Conservation (phyloP, 2,329 filamentous ascomycete genomes). For the Aspergillus uvarum region DNA sequence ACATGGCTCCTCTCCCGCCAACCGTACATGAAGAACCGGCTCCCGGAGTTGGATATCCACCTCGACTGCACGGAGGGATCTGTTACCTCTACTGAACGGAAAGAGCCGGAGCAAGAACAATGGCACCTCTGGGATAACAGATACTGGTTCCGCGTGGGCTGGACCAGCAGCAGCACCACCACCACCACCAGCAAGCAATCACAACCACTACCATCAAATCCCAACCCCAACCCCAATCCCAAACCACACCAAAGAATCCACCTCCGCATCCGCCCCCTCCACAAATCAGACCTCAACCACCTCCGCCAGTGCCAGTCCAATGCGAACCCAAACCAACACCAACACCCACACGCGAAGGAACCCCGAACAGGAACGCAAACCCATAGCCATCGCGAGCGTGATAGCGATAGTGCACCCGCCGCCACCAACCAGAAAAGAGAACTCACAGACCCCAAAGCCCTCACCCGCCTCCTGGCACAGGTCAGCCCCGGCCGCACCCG, state of each 20-base stretch:
- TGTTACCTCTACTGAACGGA: no score
- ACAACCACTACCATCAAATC: background rate
- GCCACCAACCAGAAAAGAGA: background rate
- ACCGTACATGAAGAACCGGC: conserved; percentile 34
- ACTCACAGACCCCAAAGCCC: background rate
- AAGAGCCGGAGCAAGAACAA: background rate
- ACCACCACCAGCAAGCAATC: background rate
- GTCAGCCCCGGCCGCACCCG: conserved; percentile 39
- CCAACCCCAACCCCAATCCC: background rate
- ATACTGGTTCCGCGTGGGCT: conserved; percentile 53
- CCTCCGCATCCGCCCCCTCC: conserved; percentile 40
- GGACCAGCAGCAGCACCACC: conserved; percentile 24
- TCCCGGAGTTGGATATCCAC: conserved; percentile 21
- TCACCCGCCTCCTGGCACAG: conserved; percentile 22
- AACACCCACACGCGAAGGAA: no score
- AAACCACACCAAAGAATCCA: no score
- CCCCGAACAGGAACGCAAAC: no score
- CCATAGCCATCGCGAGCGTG: no score
- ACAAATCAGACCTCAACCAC: conserved; percentile 25
- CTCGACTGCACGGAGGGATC: no score
- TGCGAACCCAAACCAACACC: background rate
- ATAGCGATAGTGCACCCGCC: background rate
- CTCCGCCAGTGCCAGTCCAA: background rate
- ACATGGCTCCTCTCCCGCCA: conserved; percentile 41
- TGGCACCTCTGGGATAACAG: conserved; percentile 55